Percentiles rank a stretch among this genome's conserved stretches.
Evolutionary conservation across 371 early-diverging fungal genomes (phyloP).

Genomic region (Parasitella parasitica): DNA sequence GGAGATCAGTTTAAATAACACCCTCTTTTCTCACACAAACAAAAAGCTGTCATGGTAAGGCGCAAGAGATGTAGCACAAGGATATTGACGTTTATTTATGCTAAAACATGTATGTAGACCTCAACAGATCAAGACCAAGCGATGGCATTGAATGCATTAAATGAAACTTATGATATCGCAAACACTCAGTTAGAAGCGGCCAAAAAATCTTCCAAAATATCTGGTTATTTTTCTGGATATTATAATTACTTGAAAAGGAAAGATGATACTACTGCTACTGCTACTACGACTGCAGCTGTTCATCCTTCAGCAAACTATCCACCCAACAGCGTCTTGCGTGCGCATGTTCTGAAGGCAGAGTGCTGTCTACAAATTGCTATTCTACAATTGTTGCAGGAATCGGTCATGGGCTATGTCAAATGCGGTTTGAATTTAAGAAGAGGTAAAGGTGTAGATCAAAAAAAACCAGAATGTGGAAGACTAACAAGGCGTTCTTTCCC

Average conservation of each 20-base stretch:
- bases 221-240: constrained; percentile 34
- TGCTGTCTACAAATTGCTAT: constrained; percentile 57
- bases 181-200: constrained; percentile 38
- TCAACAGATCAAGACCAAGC: constrained; percentile 50
- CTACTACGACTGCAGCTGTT: not conserved
- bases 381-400: constrained; percentile 58
- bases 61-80: not conserved
- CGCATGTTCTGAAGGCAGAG: constrained; percentile 61
- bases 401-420: constrained; percentile 60
- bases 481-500: too few relatives aligned
- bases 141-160: constrained; percentile 41
- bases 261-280: not conserved
- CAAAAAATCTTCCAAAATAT: constrained; percentile 25
- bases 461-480: too few relatives aligned
- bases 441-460: not conserved
- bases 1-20: constrained; percentile 14
- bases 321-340: constrained; percentile 59
- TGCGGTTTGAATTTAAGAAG: constrained; percentile 51
- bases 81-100: not conserved
- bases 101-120: constrained; percentile 32
- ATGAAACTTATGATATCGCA: constrained; percentile 42
- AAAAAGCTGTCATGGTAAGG: constrained; percentile 24
- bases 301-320: constrained; percentile 24
- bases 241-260: constrained; percentile 22
- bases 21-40: constrained; percentile 19